A percentile compares a stretch with the other conserved stretches of the same genome.
Conservation (phyloP, 495 filamentous ascomycete species). For the Friedmanniomyces simplex region DNA sequence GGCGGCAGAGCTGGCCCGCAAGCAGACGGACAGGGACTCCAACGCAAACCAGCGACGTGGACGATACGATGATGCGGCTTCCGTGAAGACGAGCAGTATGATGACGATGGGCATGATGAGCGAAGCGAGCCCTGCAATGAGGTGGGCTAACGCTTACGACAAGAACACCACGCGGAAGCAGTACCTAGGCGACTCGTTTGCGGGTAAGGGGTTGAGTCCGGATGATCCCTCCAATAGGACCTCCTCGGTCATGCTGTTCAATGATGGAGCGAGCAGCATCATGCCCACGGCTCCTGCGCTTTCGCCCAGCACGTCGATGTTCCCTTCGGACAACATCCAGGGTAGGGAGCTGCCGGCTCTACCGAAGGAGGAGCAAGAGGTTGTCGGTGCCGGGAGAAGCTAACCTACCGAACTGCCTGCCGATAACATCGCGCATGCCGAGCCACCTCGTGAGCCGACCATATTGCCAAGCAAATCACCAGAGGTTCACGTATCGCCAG, state of each 20-base stretch:
- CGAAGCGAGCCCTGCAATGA: slow-evolving; percentile 86
- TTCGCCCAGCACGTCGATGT: neutral
- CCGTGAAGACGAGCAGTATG: slow-evolving; percentile 79
- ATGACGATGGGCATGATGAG: slow-evolving; percentile 83
- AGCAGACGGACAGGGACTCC: slow-evolving; percentile 55
- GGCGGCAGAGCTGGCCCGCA: slow-evolving; percentile 56
- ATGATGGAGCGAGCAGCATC: slow-evolving; percentile 9
- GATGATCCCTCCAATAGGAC: slow-evolving; percentile 3
- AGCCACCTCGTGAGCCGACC: neutral
- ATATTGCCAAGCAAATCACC: neutral
- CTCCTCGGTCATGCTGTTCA: slow-evolving; percentile 8
- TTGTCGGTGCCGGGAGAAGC: neutral
- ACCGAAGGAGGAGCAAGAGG: slow-evolving; percentile 5
- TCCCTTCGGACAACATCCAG: neutral
- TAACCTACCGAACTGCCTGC: neutral
- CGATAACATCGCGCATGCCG: neutral
- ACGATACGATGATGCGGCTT: slow-evolving; percentile 40
- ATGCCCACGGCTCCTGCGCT: slow-evolving; percentile 3
- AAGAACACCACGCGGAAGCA: slow-evolving; percentile 70
- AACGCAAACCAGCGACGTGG: slow-evolving; percentile 33
- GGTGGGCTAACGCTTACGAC: slow-evolving; percentile 88
- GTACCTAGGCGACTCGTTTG: slow-evolving; percentile 63
- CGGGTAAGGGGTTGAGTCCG: slow-evolving; percentile 45
- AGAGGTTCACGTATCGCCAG: neutral
- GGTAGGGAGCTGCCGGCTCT: slow-evolving; percentile 17